Evolutionary conservation across 1,284 basidiomycete species (phyloP).

Genomic region (Cryptococcus amylolentus): DNA sequence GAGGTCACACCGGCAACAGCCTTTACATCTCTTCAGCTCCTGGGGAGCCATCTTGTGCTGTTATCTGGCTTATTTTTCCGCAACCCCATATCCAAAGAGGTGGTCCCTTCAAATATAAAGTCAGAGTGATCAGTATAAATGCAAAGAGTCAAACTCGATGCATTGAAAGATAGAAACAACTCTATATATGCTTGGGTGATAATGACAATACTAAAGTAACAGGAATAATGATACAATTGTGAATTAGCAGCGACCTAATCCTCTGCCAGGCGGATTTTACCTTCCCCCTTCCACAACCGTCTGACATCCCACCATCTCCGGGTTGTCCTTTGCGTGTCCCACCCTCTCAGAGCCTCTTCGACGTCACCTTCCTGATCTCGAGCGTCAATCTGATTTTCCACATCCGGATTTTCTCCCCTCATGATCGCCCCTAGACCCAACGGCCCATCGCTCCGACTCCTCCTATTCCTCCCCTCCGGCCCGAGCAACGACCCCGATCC

Average conservation of each 20-base stretch:
- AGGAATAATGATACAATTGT: neutral
- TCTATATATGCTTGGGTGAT: neutral
- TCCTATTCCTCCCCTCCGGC: neutral
- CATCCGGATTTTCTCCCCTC: conserved; percentile 12
- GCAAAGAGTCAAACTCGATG: neutral
- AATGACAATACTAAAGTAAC: neutral
- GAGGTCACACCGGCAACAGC: conserved; percentile 77
- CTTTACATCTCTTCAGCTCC: conserved; percentile 64
- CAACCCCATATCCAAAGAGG: neutral
- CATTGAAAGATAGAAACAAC: neutral
- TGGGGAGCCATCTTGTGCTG: conserved; percentile 59
- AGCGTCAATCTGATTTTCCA: conserved; percentile 1
- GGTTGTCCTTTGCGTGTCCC: conserved; percentile 1
- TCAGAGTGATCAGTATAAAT: no score
- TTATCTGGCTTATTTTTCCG: conserved; percentile 62
- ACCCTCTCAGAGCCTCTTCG: conserved; percentile 10
- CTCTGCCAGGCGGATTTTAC: neutral
- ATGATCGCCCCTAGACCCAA: conserved; percentile 25
- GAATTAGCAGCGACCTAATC: neutral
- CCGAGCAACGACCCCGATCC: no score
- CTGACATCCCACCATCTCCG: conserved; percentile 4
- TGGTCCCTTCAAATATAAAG: no score
- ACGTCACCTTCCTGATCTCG: neutral
- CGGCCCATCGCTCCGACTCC: conserved; percentile 29
- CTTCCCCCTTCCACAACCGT: neutral